Percentiles rank a stretch among this genome's conserved stretches.
Conservation (phyloP, 306 rosid genomes). For the Cucurbita moschata region DNA sequence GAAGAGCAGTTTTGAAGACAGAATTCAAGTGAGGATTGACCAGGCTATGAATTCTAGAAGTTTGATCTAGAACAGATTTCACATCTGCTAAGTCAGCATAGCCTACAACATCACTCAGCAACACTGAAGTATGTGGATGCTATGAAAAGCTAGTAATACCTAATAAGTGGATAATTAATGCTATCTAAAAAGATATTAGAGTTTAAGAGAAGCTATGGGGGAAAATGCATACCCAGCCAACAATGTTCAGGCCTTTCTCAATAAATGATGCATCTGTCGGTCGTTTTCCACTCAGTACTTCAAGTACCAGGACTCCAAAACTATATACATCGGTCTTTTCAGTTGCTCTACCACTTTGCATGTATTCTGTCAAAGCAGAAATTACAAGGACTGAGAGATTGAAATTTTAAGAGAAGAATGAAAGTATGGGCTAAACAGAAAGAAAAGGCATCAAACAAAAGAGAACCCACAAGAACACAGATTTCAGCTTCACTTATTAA, state of each 20-base stretch:
- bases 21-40: too few species aligned
- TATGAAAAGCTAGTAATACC: neutral
- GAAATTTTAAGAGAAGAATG: neutral
- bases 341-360: conserved; percentile 99
- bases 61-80: too few species aligned
- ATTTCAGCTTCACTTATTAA: neutral
- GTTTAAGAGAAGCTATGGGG: neutral
- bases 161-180: neutral
- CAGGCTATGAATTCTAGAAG: too few species aligned
- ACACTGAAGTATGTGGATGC: neutral
- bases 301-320: conserved; percentile 87
- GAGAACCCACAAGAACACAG: neutral
- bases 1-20: too few species aligned
- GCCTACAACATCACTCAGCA: too few species aligned
- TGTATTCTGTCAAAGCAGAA: conserved; percentile 53
- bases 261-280: conserved; percentile 93
- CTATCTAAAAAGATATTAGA: neutral
- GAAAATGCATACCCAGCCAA: conserved; percentile 76
- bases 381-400: neutral
- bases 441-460: neutral
- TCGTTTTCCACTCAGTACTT: conserved; percentile 87
- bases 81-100: too few species aligned
- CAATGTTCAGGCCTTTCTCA: conserved; percentile 93
- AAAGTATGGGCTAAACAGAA: neutral
- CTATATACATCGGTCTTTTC: conserved; percentile 93